phyloP scores from a whole-genome alignment of 768 basidiomycete species.

The Leccinum uliginosum region DNA sequence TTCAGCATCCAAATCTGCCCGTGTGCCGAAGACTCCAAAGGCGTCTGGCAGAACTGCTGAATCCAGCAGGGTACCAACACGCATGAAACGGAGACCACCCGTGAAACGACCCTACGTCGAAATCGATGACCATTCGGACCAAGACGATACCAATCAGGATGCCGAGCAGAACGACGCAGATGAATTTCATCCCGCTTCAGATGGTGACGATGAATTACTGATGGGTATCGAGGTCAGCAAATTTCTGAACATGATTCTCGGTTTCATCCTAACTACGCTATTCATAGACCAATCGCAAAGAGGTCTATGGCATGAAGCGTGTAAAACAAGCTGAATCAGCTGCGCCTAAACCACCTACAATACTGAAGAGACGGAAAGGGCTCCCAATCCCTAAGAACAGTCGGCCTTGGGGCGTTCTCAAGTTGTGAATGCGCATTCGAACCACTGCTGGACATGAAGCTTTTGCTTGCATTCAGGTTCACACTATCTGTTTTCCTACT shows the following conservation, averaged over 20 bases:
- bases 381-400: too few species aligned
- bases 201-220: conserved; percentile 59
- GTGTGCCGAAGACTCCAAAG: conserved; percentile 11
- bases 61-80: conserved; percentile 8
- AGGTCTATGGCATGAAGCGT: conserved; percentile 31
- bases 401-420: background rate
- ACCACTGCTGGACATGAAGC: background rate
- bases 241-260: conserved; percentile 1
- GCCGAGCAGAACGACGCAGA: conserved; percentile 10
- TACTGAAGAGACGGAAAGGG: conserved; percentile 18
- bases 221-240: conserved; percentile 52
- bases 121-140: conserved; percentile 26
- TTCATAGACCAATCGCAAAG: conserved; percentile 38
- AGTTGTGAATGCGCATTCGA: conserved; percentile 5
- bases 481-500: conserved; percentile 13
- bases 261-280: background rate
- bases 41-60: background rate
- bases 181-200: conserved; percentile 21
- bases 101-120: conserved; percentile 28
- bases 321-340: conserved; percentile 8
- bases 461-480: background rate
- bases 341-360: conserved; percentile 1
- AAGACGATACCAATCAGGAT: conserved; percentile 12
- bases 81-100: conserved; percentile 15
- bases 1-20: conserved; percentile 5